These are phyloP conservation scores for Pichia kluyveri DNA, from an alignment of 805 yeast genomes.

Conservation along the genomic window DNA sequence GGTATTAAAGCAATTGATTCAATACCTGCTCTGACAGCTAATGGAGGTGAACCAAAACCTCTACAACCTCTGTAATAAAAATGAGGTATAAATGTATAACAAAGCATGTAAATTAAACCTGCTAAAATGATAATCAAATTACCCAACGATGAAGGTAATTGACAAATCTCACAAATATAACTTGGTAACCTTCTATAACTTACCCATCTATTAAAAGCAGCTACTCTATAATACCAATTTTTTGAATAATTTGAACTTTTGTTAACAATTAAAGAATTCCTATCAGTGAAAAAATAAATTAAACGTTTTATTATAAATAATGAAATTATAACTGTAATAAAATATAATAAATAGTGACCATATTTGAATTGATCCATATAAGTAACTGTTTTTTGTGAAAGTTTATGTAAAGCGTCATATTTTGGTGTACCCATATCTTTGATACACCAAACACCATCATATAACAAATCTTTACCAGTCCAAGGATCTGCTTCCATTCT, in stretches of 20 bases:
- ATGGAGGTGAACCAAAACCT: conserved; percentile 53
- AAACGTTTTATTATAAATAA: conserved; percentile 26
- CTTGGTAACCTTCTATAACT: conserved; percentile 27
- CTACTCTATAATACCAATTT: conserved; percentile 13
- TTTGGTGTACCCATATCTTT: conserved; percentile 14
- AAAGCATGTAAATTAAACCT: conserved; percentile 27
- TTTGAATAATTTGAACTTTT: conserved; percentile 2
- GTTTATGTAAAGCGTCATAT: conserved; percentile 15
- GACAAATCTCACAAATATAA: conserved; percentile 24
- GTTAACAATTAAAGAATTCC: conserved; percentile 1
- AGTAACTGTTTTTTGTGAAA: conserved; percentile 25
- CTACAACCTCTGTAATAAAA: conserved; percentile 42
- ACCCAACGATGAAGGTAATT: conserved; percentile 32
- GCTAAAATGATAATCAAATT: conserved; percentile 25
- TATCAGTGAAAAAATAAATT: conserved; percentile 14
- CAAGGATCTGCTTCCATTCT: background rate
- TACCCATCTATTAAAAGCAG: conserved; percentile 25
- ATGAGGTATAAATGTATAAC: conserved; percentile 34
- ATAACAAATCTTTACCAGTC: background rate
- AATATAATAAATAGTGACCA: conserved; percentile 32
- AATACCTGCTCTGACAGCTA: conserved; percentile 44
- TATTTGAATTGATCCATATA: conserved; percentile 25
- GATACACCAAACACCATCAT: conserved; percentile 14
- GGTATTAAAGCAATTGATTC: conserved; percentile 44
- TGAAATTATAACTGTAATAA: conserved; percentile 29